Evolutionary conservation across 2,329 filamentous ascomycete species (phyloP).

Genomic region (Thermochaetoides dissita): DNA sequence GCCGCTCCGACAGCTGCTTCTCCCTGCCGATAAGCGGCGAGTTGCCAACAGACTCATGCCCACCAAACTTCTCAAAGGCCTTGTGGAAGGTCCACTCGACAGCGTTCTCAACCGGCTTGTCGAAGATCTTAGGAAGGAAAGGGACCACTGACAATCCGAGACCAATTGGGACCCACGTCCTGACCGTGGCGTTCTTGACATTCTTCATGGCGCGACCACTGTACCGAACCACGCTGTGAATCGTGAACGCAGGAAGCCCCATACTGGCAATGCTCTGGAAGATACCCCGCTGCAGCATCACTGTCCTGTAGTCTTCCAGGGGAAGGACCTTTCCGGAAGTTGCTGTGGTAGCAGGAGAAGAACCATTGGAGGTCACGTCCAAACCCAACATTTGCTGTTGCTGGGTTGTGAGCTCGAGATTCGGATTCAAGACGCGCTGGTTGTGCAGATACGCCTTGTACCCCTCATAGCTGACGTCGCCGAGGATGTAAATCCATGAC

Average conservation of each 20-base stretch:
- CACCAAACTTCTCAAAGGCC: conserved; percentile 61
- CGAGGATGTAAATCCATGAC: conserved; percentile 82
- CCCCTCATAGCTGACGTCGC: conserved; percentile 83
- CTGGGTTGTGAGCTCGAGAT: conserved; percentile 38
- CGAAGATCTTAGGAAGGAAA: conserved; percentile 71
- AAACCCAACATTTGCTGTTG: conserved; percentile 35
- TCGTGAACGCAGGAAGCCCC: conserved; percentile 86
- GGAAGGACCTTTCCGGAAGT: conserved; percentile 42
- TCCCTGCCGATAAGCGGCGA: conserved; percentile 41
- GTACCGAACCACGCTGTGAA: conserved; percentile 84
- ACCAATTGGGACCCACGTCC: conserved; percentile 85
- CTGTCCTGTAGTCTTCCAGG: conserved; percentile 77
- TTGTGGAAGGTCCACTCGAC: conserved; percentile 85
- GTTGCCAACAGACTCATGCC: conserved; percentile 39
- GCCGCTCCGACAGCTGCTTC: conserved; percentile 25
- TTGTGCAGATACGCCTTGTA: conserved; percentile 92
- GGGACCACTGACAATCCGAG: conserved; percentile 66
- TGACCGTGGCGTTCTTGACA: conserved; percentile 56
- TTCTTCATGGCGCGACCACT: conserved; percentile 76
- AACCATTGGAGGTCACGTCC: conserved; percentile 10
- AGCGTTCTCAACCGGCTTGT: conserved; percentile 81
- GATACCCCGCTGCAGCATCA: conserved; percentile 80
- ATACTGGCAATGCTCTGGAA: conserved; percentile 89
- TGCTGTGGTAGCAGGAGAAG: neutral
- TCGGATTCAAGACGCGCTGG: conserved; percentile 57